Evolutionary conservation across 352 stramenopile species (phyloP).

Genomic region (Phytophthora niederhauseri): DNA sequence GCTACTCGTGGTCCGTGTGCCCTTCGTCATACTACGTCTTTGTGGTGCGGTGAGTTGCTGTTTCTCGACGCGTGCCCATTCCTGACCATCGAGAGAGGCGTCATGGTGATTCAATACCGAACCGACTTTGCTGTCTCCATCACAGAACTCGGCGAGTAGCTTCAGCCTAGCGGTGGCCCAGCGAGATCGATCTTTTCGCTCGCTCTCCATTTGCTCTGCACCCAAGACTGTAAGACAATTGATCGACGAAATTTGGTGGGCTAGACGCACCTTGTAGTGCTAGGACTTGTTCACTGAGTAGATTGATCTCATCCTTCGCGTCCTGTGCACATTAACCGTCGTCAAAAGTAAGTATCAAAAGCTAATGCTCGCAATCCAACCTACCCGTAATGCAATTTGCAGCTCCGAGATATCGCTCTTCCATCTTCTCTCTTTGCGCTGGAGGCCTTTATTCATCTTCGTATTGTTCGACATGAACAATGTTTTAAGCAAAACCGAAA

Average conservation of each 20-base stretch:
- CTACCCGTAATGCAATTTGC: slow-evolving; percentile 54
- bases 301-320: slow-evolving; percentile 54
- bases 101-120: slow-evolving; percentile 30
- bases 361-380: background rate
- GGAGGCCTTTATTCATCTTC: slow-evolving; percentile 52
- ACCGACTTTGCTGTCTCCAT: slow-evolving; percentile 79
- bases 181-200: slow-evolving; percentile 64
- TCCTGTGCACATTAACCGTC: slow-evolving; percentile 36
- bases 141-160: slow-evolving; percentile 79
- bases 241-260: background rate
- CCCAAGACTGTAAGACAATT: background rate
- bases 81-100: slow-evolving; percentile 9
- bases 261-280: slow-evolving; percentile 49
- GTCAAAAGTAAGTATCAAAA: background rate
- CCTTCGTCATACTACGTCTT: slow-evolving; percentile 5
- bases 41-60: background rate
- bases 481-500: background rate
- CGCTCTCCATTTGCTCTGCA: slow-evolving; percentile 67
- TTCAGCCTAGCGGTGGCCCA: slow-evolving; percentile 76
- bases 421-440: slow-evolving; percentile 54
- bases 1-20: background rate
- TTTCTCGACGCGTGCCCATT: slow-evolving; percentile 11
- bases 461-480: background rate
- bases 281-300: slow-evolving; percentile 57
- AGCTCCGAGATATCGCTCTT: slow-evolving; percentile 63